Percentiles rank a stretch among this genome's conserved stretches.
Evolutionary conservation across 371 early-diverging fungal genomes (phyloP).

Genomic region (Saksenaea vasiformis): DNA sequence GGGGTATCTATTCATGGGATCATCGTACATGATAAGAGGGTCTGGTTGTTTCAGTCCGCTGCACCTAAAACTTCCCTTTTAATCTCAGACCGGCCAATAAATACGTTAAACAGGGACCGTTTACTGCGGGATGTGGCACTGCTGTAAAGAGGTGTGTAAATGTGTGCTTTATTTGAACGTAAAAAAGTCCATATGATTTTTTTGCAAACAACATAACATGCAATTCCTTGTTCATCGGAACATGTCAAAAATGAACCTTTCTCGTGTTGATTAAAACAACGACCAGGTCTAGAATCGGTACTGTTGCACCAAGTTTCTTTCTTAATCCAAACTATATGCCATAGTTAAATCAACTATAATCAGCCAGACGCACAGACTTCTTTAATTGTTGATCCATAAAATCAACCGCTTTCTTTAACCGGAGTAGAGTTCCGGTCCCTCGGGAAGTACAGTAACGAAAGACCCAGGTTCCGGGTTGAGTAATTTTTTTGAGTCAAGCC

Average conservation of each 20-base stretch:
- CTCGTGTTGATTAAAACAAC: not conserved
- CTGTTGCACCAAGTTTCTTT: not conserved
- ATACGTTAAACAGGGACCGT: too few relatives aligned
- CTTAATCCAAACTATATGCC: not conserved
- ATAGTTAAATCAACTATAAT: not conserved
- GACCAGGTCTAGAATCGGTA: not conserved
- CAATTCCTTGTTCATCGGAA: not conserved
- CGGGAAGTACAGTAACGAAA: not conserved
- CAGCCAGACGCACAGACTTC: not conserved
- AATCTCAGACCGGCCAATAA: too few relatives aligned
- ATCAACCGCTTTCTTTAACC: not conserved
- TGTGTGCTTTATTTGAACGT: not conserved
- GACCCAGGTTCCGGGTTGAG: not conserved
- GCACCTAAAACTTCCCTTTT: too few relatives aligned
- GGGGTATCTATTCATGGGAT: too few relatives aligned
- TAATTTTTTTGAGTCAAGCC: not conserved
- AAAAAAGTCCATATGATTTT: not conserved
- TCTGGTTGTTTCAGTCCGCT: too few relatives aligned
- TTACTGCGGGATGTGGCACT: not conserved
- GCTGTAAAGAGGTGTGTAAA: not conserved
- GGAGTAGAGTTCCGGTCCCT: not conserved
- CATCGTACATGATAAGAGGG: too few relatives aligned
- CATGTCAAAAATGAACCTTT: slow-evolving; percentile 1
- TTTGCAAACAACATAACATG: not conserved
- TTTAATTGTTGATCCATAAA: not conserved